These are phyloP conservation scores for Quercus agrifolia DNA, from an alignment of 306 rosid species.

Conservation along the genomic window DNA sequence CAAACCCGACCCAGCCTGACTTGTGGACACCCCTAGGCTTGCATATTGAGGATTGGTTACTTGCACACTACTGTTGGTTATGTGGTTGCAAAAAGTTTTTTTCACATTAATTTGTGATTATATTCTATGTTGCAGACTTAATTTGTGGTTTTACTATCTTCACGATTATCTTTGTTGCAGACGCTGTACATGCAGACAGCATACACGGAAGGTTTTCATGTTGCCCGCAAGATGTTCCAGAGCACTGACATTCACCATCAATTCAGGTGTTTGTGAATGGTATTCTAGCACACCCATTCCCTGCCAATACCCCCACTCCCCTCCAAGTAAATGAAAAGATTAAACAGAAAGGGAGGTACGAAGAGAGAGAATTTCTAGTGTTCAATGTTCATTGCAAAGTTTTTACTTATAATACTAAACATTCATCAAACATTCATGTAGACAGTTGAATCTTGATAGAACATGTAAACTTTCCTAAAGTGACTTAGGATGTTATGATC, in stretches of 20 bases:
- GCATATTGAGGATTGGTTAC: slow-evolving; percentile 1
- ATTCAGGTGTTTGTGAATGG: slow-evolving; percentile 32
- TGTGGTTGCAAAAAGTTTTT: background rate
- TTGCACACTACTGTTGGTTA: background rate
- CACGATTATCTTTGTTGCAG: slow-evolving; percentile 35
- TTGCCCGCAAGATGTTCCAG: background rate
- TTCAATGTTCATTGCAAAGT: background rate
- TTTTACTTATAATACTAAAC: background rate
- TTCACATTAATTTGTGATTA: background rate
- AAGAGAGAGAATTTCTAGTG: background rate
- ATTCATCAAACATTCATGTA: background rate
- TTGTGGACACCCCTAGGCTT: background rate
- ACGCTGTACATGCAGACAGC: slow-evolving; percentile 73
- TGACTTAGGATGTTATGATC: background rate
- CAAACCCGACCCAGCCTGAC: too few relatives aligned
- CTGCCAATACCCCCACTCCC: too few relatives aligned
- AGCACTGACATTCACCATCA: slow-evolving; percentile 48
- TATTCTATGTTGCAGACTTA: too few relatives aligned
- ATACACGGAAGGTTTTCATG: slow-evolving; percentile 88
- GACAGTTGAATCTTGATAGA: background rate
- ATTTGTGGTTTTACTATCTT: too few relatives aligned
- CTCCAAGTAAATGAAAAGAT: background rate
- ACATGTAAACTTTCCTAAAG: background rate
- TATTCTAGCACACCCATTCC: too few relatives aligned
- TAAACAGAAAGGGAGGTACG: background rate